These are phyloP conservation scores for Fusarium sp. DNA, from an alignment of 2,329 filamentous ascomycete genomes.

Conservation along the genomic window DNA sequence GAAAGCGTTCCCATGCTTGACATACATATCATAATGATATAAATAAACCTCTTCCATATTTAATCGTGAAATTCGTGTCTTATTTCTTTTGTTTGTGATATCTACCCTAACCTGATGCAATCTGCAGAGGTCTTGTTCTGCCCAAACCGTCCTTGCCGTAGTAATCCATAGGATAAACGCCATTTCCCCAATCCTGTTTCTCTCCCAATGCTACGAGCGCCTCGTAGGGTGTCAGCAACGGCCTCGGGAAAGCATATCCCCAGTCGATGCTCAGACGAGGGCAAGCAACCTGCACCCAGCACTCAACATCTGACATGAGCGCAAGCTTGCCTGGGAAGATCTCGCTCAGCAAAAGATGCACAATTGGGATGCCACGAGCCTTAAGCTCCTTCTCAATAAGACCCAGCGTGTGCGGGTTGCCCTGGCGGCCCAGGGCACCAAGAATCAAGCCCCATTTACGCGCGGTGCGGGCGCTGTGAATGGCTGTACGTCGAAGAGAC, in stretches of 20 bases:
- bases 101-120: slow-evolving; percentile 40
- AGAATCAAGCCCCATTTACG: slow-evolving; percentile 96
- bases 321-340: slow-evolving; percentile 97
- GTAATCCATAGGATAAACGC: slow-evolving; percentile 97
- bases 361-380: slow-evolving; percentile 78
- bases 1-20: background rate
- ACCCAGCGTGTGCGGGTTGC: slow-evolving; percentile 91
- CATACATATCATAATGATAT: background rate
- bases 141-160: slow-evolving; percentile 93
- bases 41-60: background rate
- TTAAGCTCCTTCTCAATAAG: slow-evolving; percentile 84
- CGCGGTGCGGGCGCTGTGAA: slow-evolving; percentile 78
- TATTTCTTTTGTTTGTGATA: slow-evolving; percentile 2
- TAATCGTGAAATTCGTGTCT: background rate
- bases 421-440: slow-evolving; percentile 90
- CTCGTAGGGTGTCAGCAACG: slow-evolving; percentile 93
- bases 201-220: slow-evolving; percentile 89
- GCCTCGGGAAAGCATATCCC: slow-evolving; percentile 94
- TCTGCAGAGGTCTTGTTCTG: slow-evolving; percentile 70
- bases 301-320: slow-evolving; percentile 93
- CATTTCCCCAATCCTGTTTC: slow-evolving; percentile 78
- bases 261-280: slow-evolving; percentile 98
- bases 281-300: slow-evolving; percentile 98
- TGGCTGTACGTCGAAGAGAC: slow-evolving; percentile 79
- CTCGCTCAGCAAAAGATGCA: slow-evolving; percentile 90